Evolutionary conservation across 352 stramenopile species (phyloP).

Genomic region (Pythium monospermum): DNA sequence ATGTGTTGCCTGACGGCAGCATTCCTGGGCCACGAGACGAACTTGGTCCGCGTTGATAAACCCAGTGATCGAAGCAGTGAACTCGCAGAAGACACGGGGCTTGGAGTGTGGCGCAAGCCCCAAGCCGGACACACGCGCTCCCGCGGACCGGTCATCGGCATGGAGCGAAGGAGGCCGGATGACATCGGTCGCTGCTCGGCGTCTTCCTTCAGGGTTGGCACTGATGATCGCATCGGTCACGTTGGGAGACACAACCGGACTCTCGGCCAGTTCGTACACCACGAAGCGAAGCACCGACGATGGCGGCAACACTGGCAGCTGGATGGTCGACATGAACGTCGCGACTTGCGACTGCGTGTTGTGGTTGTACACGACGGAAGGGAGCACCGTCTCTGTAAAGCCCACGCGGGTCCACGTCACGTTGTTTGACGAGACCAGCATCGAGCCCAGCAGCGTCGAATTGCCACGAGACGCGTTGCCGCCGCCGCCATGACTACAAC

Average conservation of each 20-base stretch:
- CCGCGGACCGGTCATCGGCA: conserved; percentile 47
- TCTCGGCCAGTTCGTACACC: conserved; percentile 79
- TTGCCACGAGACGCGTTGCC: too few relatives aligned
- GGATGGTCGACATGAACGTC: conserved; percentile 73
- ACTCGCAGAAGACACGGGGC: conserved; percentile 77
- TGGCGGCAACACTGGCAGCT: conserved; percentile 60
- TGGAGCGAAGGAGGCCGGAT: conserved; percentile 24
- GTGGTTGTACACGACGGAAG: conserved; percentile 37
- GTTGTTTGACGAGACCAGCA: conserved; percentile 44
- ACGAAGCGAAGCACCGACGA: conserved; percentile 76
- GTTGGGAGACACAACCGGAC: too few relatives aligned
- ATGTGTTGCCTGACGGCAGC: conserved; percentile 33
- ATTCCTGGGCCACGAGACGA: conserved; percentile 49
- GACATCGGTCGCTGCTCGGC: neutral
- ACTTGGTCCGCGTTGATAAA: conserved; percentile 53
- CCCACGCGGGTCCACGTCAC: conserved; percentile 62
- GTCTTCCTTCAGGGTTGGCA: too few relatives aligned
- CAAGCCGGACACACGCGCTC: conserved; percentile 54
- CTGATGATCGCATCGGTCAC: conserved; percentile 14
- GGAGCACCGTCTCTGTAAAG: conserved; percentile 74
- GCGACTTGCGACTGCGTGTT: conserved; percentile 38
- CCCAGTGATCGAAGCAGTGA: conserved; percentile 59
- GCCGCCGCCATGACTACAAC: too few relatives aligned
- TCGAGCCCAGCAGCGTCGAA: conserved; percentile 23
- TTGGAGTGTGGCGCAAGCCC: conserved; percentile 46